phyloP scores from a whole-genome alignment of 2,329 filamentous ascomycete genomes.

The Orbilia javanica region DNA sequence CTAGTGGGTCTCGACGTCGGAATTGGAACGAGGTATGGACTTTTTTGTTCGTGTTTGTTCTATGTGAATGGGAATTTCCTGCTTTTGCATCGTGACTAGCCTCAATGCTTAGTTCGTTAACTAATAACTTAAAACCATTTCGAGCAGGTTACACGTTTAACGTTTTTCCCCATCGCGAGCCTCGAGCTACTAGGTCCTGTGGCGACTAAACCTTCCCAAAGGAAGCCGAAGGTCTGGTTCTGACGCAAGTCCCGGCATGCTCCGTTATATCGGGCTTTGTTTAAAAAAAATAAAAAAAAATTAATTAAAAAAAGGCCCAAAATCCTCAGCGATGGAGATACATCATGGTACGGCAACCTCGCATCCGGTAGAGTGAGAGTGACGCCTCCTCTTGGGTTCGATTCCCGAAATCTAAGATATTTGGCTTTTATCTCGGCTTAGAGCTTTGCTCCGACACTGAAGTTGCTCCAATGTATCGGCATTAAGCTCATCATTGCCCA shows the following conservation, averaged over 20 bases:
- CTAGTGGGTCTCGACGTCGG: constrained; percentile 14
- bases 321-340: not conserved
- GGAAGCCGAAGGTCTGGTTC: constrained; percentile 1
- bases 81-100: constrained; percentile 28
- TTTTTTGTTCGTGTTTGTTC: constrained; percentile 14
- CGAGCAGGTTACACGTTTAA: constrained; percentile 41
- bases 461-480: constrained; percentile 5
- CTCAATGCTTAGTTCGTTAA: constrained; percentile 1
- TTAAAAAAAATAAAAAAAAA: too few relatives aligned
- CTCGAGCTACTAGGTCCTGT: constrained; percentile 15
- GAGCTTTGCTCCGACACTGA: constrained; percentile 14
- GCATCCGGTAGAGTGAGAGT: not conserved
- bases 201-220: constrained; percentile 26
- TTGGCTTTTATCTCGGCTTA: constrained; percentile 22
- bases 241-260: constrained; percentile 49
- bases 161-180: constrained; percentile 21
- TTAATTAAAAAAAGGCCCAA: too few relatives aligned
- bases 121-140: constrained; percentile 21
- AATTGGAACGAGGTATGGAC: constrained; percentile 41
- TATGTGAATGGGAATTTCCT: constrained; percentile 40
- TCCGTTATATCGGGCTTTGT: constrained; percentile 23
- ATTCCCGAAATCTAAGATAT: constrained; percentile 9
- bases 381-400: constrained; percentile 9
- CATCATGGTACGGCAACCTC: not conserved
- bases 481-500: constrained; percentile 41